These are phyloP conservation scores for Kwoniella shandongensis DNA, from an alignment of 768 basidiomycete genomes.

Conservation along the genomic window DNA sequence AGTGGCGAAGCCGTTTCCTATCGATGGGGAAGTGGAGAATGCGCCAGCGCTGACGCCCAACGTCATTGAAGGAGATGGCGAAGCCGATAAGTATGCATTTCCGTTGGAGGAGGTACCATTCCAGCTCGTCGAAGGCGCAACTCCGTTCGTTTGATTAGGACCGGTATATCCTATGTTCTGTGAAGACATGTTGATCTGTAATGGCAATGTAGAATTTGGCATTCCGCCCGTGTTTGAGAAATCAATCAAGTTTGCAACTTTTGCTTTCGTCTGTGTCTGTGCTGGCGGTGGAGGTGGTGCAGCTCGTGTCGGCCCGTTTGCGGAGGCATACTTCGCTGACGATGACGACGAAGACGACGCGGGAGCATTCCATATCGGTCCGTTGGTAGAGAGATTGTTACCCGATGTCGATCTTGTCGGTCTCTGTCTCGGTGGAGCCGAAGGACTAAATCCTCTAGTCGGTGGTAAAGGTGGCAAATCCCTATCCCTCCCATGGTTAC, in stretches of 20 bases:
- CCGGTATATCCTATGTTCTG: neutral
- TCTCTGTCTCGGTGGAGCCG: constrained; percentile 16
- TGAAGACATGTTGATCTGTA: constrained; percentile 16
- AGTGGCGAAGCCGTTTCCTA: neutral
- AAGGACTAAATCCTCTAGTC: neutral
- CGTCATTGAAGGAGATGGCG: neutral
- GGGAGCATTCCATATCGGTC: constrained; percentile 4
- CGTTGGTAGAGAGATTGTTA: constrained; percentile 7
- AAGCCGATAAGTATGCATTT: neutral
- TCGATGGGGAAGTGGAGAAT: neutral
- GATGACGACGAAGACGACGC: neutral
- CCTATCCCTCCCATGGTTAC: constrained; percentile 18
- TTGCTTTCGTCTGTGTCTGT: neutral
- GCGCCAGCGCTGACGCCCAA: neutral
- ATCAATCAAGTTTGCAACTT: constrained; percentile 12
- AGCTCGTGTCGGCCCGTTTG: neutral
- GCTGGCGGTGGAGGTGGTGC: neutral
- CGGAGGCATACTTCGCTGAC: neutral
- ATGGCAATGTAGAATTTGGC: constrained; percentile 8
- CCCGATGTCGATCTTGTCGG: constrained; percentile 1
- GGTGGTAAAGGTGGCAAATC: constrained; percentile 40
- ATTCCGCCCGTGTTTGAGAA: constrained; percentile 3
- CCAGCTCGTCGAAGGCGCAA: neutral
- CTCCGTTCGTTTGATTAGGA: neutral
- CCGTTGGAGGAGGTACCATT: neutral